These are phyloP conservation scores for Zymoseptoria ardabiliae DNA, from an alignment of 2,329 filamentous ascomycete genomes.

Conservation along the genomic window DNA sequence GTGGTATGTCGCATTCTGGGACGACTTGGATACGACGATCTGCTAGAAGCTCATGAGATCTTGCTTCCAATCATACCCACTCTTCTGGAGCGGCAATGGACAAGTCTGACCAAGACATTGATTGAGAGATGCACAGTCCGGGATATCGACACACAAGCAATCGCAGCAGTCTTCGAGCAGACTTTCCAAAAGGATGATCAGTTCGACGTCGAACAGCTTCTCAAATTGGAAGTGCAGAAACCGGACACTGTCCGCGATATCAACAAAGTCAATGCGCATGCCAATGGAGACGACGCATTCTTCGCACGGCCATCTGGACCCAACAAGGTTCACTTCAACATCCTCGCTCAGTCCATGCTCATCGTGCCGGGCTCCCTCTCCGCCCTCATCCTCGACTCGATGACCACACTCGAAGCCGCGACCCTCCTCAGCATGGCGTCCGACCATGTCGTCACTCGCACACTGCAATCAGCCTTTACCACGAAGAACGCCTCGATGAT, in stretches of 20 bases:
- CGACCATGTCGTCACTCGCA: conserved; percentile 51
- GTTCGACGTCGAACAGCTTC: conserved; percentile 52
- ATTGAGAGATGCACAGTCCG: conserved; percentile 76
- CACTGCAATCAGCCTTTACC: conserved; percentile 57
- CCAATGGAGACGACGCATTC: conserved; percentile 9
- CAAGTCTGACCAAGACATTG: conserved; percentile 70
- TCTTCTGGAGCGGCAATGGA: conserved; percentile 67
- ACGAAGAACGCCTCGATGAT: conserved; percentile 48
- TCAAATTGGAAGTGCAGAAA: conserved; percentile 45
- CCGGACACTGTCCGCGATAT: conserved; percentile 4
- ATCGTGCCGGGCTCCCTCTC: conserved; percentile 61
- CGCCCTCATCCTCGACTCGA: conserved; percentile 60
- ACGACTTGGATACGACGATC: conserved; percentile 77
- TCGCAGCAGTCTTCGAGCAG: conserved; percentile 51
- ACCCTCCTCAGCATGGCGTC: conserved; percentile 56
- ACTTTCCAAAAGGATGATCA: conserved; percentile 46
- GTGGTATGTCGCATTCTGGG: conserved; percentile 77
- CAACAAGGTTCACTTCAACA: conserved; percentile 60
- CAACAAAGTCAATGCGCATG: conserved; percentile 12
- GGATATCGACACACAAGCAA: conserved; percentile 47
- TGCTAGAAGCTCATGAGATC: conserved; percentile 63
- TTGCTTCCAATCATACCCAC: conserved; percentile 66
- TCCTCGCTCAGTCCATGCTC: conserved; percentile 75
- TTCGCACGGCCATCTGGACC: conserved; percentile 19
- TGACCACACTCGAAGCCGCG: conserved; percentile 45